Conservation (phyloP, 2,329 filamentous ascomycete genomes). For the Fonsecaea erecta region DNA sequence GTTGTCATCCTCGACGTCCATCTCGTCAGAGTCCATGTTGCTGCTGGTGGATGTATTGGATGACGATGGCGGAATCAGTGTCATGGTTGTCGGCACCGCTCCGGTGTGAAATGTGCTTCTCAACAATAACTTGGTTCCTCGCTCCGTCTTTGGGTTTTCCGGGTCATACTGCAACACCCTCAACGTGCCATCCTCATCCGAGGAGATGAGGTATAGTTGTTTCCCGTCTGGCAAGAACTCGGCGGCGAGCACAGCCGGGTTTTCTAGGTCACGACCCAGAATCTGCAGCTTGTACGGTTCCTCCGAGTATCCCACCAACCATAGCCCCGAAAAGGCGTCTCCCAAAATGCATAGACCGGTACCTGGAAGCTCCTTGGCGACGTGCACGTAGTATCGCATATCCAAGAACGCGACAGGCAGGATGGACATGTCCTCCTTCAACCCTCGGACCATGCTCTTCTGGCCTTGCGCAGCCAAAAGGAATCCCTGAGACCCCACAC, state of each 20-base stretch:
- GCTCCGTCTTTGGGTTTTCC: slow-evolving; percentile 91
- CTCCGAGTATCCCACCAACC: slow-evolving; percentile 95
- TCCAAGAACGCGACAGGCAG: slow-evolving; percentile 97
- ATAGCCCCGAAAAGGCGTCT: slow-evolving; percentile 89
- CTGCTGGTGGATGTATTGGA: slow-evolving; percentile 32
- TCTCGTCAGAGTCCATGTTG: slow-evolving; percentile 30
- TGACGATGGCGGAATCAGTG: slow-evolving; percentile 69
- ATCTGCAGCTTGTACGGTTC: slow-evolving; percentile 95
- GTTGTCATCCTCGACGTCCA: slow-evolving; percentile 34
- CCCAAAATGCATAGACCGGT: slow-evolving; percentile 87
- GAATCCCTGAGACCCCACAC: slow-evolving; percentile 84
- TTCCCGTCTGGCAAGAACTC: slow-evolving; percentile 88
- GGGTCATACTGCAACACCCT: slow-evolving; percentile 94
- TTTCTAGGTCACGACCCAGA: slow-evolving; percentile 82
- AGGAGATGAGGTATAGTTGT: slow-evolving; percentile 79
- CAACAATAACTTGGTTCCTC: slow-evolving; percentile 84
- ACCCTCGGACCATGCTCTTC: slow-evolving; percentile 93
- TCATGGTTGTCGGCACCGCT: slow-evolving; percentile 74
- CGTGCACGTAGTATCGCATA: slow-evolving; percentile 89
- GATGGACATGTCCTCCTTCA: slow-evolving; percentile 92
- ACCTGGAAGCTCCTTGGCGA: slow-evolving; percentile 79
- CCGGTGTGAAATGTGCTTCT: slow-evolving; percentile 86
- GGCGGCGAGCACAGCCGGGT: slow-evolving; percentile 76
- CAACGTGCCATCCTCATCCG: slow-evolving; percentile 82
- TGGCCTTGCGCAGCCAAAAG: slow-evolving; percentile 91